Conservation (phyloP, 148 eudicot species). For the Mesembryanthemum crystallinum region DNA sequence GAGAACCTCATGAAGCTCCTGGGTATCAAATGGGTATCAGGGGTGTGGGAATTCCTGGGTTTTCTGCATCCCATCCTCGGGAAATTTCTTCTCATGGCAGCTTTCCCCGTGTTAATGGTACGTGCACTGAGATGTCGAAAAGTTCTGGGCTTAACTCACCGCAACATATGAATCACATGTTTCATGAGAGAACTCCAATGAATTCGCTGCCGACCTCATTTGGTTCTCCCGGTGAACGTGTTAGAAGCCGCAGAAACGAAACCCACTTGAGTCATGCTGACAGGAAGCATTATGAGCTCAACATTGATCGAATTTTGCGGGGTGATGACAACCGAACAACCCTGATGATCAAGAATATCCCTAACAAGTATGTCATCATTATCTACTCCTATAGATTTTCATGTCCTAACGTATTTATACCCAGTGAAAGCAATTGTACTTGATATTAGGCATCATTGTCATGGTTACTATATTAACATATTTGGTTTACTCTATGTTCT, state of each 20-base stretch:
- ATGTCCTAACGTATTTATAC: neutral
- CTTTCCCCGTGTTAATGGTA: slow-evolving; percentile 34
- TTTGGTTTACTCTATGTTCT: neutral
- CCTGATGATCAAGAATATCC: slow-evolving; percentile 76
- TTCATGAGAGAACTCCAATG: slow-evolving; percentile 35
- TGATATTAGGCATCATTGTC: neutral
- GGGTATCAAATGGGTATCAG: slow-evolving; percentile 37
- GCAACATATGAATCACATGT: slow-evolving; percentile 41
- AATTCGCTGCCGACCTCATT: slow-evolving; percentile 44
- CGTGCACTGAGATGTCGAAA: slow-evolving; percentile 32
- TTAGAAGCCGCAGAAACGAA: slow-evolving; percentile 56
- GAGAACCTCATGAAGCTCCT: slow-evolving; percentile 41
- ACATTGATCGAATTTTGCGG: slow-evolving; percentile 59
- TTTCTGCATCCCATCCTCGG: slow-evolving; percentile 41
- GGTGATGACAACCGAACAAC: slow-evolving; percentile 69
- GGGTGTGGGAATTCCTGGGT: slow-evolving; percentile 35
- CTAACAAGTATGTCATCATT: slow-evolving; percentile 59
- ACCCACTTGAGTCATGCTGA: slow-evolving; percentile 47
- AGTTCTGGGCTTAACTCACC: slow-evolving; percentile 41
- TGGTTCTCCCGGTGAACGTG: slow-evolving; percentile 52
- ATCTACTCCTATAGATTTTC: neutral
- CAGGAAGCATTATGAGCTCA: slow-evolving; percentile 72
- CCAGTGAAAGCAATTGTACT: neutral
- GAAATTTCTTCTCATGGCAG: slow-evolving; percentile 41
- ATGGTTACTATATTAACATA: neutral